Percentiles rank a stretch among this genome's conserved stretches.
Conservation (phyloP, 2,329 filamentous ascomycete genomes). For the Penicillium aurantiogriseum region DNA sequence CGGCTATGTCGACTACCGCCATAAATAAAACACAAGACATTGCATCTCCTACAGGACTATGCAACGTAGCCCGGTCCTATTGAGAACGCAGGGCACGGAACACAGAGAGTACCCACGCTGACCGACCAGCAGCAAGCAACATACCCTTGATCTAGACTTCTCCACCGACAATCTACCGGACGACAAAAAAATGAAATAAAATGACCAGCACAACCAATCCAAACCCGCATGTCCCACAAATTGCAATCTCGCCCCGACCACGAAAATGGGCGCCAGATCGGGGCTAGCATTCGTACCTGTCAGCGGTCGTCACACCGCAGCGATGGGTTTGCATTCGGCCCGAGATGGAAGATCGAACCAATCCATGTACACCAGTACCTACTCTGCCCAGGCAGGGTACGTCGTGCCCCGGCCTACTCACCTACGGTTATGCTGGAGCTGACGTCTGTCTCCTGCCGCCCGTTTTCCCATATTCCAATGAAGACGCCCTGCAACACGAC, state of each 20-base stretch:
- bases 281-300: constrained; percentile 18
- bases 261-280: constrained; percentile 16
- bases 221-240: constrained; percentile 14
- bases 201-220: not conserved
- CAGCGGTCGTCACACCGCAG: constrained; percentile 20
- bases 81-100: constrained; percentile 10
- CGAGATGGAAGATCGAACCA: constrained; percentile 14
- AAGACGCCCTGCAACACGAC: constrained; percentile 1
- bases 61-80: not conserved
- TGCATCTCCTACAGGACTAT: not conserved
- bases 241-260: constrained; percentile 14
- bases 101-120: not conserved
- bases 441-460: constrained; percentile 9
- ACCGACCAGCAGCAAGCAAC: not conserved
- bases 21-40: not conserved
- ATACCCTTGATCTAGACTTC: not conserved
- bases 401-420: not conserved
- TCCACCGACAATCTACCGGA: not conserved
- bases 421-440: constrained; percentile 7
- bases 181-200: not conserved
- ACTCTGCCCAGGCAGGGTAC: not conserved
- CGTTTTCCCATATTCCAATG: not conserved
- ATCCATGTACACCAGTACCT: constrained; percentile 4
- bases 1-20: constrained; percentile 17
- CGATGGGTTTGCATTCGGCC: constrained; percentile 18